Evolutionary conservation across 306 rosid genomes (phyloP).

Genomic region (Senna tora): DNA sequence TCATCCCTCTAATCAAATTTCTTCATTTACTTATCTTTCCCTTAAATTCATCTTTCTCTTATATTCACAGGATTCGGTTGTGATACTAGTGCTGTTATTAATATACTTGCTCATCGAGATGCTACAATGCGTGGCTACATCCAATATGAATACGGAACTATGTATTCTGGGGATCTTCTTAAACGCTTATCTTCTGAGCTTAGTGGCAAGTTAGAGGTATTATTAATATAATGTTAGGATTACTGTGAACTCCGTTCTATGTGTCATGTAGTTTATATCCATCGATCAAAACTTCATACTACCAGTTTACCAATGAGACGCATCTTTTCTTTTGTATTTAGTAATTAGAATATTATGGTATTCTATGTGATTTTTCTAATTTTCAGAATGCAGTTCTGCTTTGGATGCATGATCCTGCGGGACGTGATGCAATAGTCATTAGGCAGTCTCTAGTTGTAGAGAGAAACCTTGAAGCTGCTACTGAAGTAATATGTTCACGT

Average conservation of each 20-base stretch:
- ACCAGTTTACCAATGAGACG: neutral
- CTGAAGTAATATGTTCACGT: constrained; percentile 83
- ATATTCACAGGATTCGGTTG: constrained; percentile 68
- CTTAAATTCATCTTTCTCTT: neutral
- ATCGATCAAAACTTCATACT: neutral
- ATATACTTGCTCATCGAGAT: constrained; percentile 71
- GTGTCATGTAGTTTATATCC: neutral
- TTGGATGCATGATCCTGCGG: constrained; percentile 83
- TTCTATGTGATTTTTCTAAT: neutral
- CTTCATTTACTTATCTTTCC: too few relatives aligned
- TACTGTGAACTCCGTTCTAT: neutral
- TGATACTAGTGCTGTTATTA: constrained; percentile 69
- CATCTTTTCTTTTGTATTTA: neutral
- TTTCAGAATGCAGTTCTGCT: constrained; percentile 67
- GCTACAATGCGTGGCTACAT: constrained; percentile 68
- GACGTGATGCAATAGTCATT: constrained; percentile 66
- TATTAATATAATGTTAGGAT: neutral
- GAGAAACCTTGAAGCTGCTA: constrained; percentile 58
- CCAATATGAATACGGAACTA: constrained; percentile 67
- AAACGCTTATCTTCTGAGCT: constrained; percentile 75
- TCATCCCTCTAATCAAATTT: neutral
- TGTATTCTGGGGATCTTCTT: constrained; percentile 62
- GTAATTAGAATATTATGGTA: neutral
- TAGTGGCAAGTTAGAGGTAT: constrained; percentile 70
- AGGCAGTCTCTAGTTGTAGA: constrained; percentile 42